Base-by-base conservation (phyloP, 768 basidiomycete species). In the Collybia mongolica region DNA sequence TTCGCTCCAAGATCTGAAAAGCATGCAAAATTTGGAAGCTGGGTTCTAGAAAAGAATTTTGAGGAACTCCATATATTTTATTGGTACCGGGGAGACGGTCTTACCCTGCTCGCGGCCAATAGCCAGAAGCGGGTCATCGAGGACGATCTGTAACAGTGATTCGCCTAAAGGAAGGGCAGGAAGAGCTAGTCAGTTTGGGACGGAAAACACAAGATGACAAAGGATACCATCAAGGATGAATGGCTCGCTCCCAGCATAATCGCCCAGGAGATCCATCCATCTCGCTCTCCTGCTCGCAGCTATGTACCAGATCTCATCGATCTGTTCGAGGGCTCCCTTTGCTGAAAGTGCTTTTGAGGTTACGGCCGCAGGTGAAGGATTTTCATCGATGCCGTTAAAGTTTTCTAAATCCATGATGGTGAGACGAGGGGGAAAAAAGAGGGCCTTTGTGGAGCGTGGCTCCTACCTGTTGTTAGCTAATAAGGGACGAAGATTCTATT, bases 261-360 rank as follows among this genome's bases (percentile, higher is more conserved):
- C 86, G 3, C 84, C 84, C 23, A 88, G 65, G 7, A 88, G 69
- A 61, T 88, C 86, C 84, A 88, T 86, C 60, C 81, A 62, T 48
- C 67, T 46, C 1, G 63, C 56, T 2, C 49, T 32, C 35, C 54
- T 48, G 28, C 42, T 54, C 9, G 59, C 51, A 1, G 46, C 39
- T 11, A 26, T 54, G 39, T 55, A 60, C 56, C 59, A 58, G 6
- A 37, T 38, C n/a, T 52, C 36, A 28, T 65, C 58, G 22, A 58
- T 46, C 6, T 36, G 18, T 11, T 55, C 42, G 5, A 62, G 37
- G 8, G 51, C 46, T n/a, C 49, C 55, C 18, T 49, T 19, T 15
- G 53, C 38, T n/a, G 46, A 38, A 11, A 43, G 49, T 24, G 37
- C 7, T 5, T 22, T 24, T 11, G 7, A 32, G n/a, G 18, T 23